A percentile compares a stretch with the other conserved stretches of the same genome.
phyloP scores from a whole-genome alignment of 179 eudicot genomes.

The Nepenthes alata region DNA sequence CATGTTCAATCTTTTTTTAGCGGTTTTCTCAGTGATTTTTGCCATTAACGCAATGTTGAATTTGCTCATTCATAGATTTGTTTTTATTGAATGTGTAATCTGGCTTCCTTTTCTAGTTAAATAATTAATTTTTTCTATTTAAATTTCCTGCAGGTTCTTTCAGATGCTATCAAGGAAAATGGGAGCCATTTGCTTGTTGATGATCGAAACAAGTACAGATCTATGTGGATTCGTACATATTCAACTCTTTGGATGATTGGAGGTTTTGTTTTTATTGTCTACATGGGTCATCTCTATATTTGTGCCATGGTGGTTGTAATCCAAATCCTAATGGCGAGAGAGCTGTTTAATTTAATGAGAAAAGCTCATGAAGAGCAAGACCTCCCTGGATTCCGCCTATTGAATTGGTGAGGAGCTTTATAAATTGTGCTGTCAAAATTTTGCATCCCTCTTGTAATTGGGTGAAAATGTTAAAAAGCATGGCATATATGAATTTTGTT shows the following conservation, averaged over 20 bases:
- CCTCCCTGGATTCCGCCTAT: constrained; percentile 81
- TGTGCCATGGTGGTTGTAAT: constrained; percentile 92
- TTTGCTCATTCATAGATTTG: not conserved
- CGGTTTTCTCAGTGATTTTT: too few species aligned
- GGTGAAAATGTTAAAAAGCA: not conserved
- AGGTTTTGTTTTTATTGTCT: constrained; percentile 65
- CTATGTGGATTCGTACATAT: constrained; percentile 75
- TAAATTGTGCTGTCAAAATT: not conserved
- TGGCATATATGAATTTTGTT: not conserved
- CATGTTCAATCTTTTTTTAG: too few species aligned
- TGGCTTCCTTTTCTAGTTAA: not conserved
- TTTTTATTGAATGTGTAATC: not conserved
- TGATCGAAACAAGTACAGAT: constrained; percentile 75
- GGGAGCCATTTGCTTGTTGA: constrained; percentile 58
- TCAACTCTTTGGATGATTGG: constrained; percentile 99
- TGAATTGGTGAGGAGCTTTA: constrained; percentile 61
- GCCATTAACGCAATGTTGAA: too few species aligned
- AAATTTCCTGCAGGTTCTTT: constrained; percentile 28
- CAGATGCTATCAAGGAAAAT: constrained; percentile 56
- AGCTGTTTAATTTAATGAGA: constrained; percentile 71
- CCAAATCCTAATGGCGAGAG: constrained; percentile 90
- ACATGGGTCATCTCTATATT: constrained; percentile 96
- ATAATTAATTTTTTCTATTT: not conserved
- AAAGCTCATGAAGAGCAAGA: constrained; percentile 72
- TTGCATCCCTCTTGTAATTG: too few species aligned